These are phyloP conservation scores for Chaetomium strumarium DNA, from an alignment of 2,329 filamentous ascomycete species.

Conservation along the genomic window DNA sequence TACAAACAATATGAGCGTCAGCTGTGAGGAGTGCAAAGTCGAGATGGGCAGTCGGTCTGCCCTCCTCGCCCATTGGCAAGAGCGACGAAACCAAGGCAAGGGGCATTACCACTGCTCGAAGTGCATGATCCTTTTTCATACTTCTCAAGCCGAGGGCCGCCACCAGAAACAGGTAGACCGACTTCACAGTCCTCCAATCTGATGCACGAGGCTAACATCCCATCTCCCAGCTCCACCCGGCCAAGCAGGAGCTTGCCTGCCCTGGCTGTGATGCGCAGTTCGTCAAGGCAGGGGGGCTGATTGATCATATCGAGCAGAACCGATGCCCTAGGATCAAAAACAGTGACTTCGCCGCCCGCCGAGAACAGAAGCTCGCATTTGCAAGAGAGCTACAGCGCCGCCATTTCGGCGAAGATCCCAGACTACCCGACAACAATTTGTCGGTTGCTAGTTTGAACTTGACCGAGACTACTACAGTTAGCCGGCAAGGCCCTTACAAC, in stretches of 20 bases:
- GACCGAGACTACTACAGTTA: background rate
- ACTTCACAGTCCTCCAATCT: background rate
- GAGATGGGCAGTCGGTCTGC: background rate
- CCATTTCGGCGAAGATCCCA: background rate
- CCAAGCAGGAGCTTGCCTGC: conserved; percentile 34
- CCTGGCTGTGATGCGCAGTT: conserved; percentile 42
- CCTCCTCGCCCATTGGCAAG: conserved; percentile 12
- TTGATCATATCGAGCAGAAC: conserved; percentile 41
- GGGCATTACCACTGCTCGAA: conserved; percentile 12
- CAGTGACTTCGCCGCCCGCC: conserved; percentile 29
- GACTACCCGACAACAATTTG: background rate
- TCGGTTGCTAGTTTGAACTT: background rate
- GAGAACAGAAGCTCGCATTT: conserved; percentile 26
- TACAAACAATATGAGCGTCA: background rate
- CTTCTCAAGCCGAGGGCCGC: background rate
- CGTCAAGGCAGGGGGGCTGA: conserved; percentile 32
- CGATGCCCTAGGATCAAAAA: conserved; percentile 35
- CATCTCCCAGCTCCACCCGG: conserved; percentile 8
- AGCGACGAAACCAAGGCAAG: conserved; percentile 4
- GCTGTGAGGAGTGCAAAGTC: conserved; percentile 4
- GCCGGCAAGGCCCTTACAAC: background rate
- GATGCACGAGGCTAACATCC: background rate
- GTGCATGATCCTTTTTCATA: conserved; percentile 10
- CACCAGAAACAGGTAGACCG: conserved; percentile 1
- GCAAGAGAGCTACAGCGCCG: conserved; percentile 14